Conservation (phyloP, 768 basidiomycete genomes). For the Multifurca ochricompacta region DNA sequence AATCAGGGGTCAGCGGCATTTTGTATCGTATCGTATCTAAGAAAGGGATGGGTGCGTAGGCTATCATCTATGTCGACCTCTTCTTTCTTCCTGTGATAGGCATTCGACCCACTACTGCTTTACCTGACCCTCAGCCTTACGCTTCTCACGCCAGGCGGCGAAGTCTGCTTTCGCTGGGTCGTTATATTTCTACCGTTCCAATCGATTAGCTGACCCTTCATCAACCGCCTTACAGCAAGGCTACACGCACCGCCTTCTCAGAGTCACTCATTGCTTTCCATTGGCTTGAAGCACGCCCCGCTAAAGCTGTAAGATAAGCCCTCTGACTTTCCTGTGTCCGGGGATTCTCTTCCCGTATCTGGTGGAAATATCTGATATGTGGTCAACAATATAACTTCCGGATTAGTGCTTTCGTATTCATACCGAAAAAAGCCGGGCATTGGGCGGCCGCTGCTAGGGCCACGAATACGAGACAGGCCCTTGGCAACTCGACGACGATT, state of each 20-base stretch:
- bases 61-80: not conserved
- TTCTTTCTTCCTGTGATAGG: not conserved
- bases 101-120: not conserved
- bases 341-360: not conserved
- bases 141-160: conserved; percentile 6
- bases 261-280: conserved; percentile 12
- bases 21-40: no score
- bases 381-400: not conserved
- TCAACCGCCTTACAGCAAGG: not conserved
- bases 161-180: not conserved
- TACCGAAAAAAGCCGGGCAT: not conserved
- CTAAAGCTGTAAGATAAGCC: not conserved
- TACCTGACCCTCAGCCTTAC: not conserved
- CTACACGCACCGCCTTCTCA: conserved; percentile 21
- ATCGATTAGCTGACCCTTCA: not conserved
- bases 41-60: not conserved
- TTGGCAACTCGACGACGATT: conserved; percentile 8
- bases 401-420: not conserved
- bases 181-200: conserved; percentile 1
- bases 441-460: not conserved
- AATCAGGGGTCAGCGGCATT: not conserved
- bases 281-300: not conserved
- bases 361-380: not conserved
- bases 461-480: not conserved
- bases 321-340: not conserved